Percentiles rank a stretch among this genome's conserved stretches.
Conservation (phyloP, 345 rosid genomes). For the Populus ilicifolia region DNA sequence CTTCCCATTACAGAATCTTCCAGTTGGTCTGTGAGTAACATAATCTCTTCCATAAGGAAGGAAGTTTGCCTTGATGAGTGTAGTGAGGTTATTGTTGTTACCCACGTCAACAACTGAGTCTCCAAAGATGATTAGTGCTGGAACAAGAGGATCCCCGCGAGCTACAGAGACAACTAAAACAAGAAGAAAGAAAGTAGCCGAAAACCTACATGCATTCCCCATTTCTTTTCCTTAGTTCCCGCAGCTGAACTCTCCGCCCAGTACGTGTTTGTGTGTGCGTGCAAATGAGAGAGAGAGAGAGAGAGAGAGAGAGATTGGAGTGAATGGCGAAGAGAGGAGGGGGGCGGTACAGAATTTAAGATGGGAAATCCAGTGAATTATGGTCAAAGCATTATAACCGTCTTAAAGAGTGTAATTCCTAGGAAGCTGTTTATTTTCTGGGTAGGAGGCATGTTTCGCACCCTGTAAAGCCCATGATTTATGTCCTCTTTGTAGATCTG, state of each 20-base stretch:
- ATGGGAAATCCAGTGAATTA: constrained; percentile 5
- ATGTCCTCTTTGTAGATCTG: constrained; percentile 2
- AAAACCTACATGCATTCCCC: constrained; percentile 21
- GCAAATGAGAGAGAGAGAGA: neutral
- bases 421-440: constrained; percentile 19
- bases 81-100: constrained; percentile 69
- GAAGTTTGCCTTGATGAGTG: constrained; percentile 68
- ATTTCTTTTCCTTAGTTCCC: constrained; percentile 11
- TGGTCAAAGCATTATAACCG: constrained; percentile 23
- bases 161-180: constrained; percentile 24
- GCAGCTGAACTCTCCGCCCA: neutral
- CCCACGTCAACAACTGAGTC: constrained; percentile 90
- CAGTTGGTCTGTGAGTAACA: constrained; percentile 60
- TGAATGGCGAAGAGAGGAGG: constrained; percentile 18
- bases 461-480: constrained; percentile 3
- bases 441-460: constrained; percentile 29
- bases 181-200: constrained; percentile 15
- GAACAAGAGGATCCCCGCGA: constrained; percentile 63
- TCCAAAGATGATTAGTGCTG: constrained; percentile 78
- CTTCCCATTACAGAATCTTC: constrained; percentile 90
- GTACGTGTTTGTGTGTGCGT: neutral
- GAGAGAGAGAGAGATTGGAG: neutral
- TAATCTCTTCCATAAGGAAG: constrained; percentile 96
- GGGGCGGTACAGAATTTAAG: constrained; percentile 27
- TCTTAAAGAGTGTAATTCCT: constrained; percentile 14